These are phyloP conservation scores for Pythium rhizo-oryzae DNA, from an alignment of 352 stramenopile genomes.

Conservation along the genomic window DNA sequence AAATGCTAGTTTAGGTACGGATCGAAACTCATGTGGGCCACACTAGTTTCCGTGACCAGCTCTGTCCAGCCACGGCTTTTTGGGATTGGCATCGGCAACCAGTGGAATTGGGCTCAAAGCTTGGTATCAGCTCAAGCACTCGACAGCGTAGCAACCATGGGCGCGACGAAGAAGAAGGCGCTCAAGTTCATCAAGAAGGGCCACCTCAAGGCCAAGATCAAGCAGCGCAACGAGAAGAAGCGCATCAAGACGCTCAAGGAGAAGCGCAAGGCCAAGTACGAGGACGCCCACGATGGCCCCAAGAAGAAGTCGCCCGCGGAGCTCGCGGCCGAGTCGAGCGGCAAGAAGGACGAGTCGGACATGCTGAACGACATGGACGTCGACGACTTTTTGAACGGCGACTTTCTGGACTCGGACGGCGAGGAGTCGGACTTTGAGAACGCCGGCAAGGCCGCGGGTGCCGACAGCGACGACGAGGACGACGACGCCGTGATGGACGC, in stretches of 20 bases:
- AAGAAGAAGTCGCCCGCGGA: conserved; percentile 31
- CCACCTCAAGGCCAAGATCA: conserved; percentile 75
- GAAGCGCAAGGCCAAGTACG: conserved; percentile 71
- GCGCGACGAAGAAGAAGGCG: conserved; percentile 87
- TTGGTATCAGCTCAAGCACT: neutral
- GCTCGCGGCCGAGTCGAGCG: conserved; percentile 8
- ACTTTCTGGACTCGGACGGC: conserved; percentile 79
- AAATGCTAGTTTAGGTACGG: neutral
- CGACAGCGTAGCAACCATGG: conserved; percentile 22
- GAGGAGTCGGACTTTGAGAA: conserved; percentile 29
- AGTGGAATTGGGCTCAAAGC: conserved; percentile 11
- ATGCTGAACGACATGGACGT: conserved; percentile 91
- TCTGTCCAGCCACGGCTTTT: conserved; percentile 18
- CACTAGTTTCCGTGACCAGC: conserved; percentile 2
- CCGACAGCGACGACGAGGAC: conserved; percentile 29
- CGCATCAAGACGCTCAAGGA: conserved; percentile 80
- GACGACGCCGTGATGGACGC: conserved; percentile 43
- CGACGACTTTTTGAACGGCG: conserved; percentile 83
- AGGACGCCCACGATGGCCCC: conserved; percentile 51
- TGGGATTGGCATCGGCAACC: conserved; percentile 4
- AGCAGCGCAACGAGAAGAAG: conserved; percentile 86
- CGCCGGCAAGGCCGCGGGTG: conserved; percentile 28
- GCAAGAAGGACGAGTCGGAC: conserved; percentile 66
- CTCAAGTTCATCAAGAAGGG: conserved; percentile 88
- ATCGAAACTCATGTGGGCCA: neutral